phyloP scores from a whole-genome alignment of 1,284 basidiomycete genomes.

The Phellopilus nigrolimitatus region DNA sequence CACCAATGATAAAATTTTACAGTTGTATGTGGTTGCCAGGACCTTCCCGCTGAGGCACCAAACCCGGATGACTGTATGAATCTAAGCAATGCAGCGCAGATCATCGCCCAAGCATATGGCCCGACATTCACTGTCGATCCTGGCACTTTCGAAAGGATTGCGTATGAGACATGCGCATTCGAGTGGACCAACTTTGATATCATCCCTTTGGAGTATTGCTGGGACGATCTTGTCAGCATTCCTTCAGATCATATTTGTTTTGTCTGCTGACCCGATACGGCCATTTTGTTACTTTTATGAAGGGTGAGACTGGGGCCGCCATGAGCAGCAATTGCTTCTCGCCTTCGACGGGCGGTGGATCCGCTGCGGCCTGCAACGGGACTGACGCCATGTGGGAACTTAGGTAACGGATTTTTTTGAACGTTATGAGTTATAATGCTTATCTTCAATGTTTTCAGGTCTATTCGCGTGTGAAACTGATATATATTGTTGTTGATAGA shows the following conservation, averaged over 20 bases:
- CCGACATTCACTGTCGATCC: slow-evolving; percentile 28
- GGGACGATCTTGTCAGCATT: slow-evolving; percentile 23
- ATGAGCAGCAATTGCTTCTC: slow-evolving; percentile 19
- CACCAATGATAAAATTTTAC: background rate
- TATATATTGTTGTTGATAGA: no score
- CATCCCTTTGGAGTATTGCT: slow-evolving; percentile 26
- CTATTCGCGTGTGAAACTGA: no score
- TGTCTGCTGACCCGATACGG: background rate
- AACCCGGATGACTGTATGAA: slow-evolving; percentile 26
- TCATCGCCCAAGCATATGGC: slow-evolving; percentile 26
- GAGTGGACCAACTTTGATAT: slow-evolving; percentile 27
- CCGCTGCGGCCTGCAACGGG: slow-evolving; percentile 17
- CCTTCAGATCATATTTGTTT: background rate
- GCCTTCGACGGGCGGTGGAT: slow-evolving; percentile 8
- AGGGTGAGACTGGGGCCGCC: slow-evolving; percentile 15
- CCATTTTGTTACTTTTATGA: background rate
- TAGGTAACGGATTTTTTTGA: slow-evolving; percentile 8
- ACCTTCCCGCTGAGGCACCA: slow-evolving; percentile 24
- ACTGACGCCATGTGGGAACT: slow-evolving; percentile 15
- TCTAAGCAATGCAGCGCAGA: slow-evolving; percentile 9
- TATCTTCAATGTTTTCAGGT: no score
- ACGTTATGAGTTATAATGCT: background rate
- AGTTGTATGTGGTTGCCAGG: slow-evolving; percentile 22
- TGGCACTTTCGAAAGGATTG: slow-evolving; percentile 25
- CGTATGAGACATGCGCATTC: slow-evolving; percentile 30